Percentiles rank a stretch among this genome's conserved stretches.
Conservation (phyloP, 345 rosid genomes). For the Mangifera indica region DNA sequence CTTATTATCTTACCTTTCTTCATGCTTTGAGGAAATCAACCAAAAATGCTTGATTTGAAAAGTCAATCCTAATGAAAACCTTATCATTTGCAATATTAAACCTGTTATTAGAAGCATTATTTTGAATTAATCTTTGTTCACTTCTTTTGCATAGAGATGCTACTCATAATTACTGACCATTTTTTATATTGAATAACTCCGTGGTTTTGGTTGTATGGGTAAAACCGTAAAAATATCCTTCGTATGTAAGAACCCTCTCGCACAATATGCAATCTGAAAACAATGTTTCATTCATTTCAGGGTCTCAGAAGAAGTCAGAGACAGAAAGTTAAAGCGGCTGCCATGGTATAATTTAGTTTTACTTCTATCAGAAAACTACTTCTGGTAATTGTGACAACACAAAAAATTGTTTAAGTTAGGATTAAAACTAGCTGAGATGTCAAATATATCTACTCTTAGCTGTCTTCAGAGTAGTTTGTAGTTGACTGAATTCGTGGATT, state of each 20-base stretch:
- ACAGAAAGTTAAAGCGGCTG: constrained; percentile 10
- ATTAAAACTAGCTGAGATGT: too few species aligned
- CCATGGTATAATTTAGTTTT: not conserved
- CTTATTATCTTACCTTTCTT: not conserved
- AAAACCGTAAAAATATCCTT: too few species aligned
- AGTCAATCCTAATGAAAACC: not conserved
- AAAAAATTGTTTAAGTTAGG: not conserved
- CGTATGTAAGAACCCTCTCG: too few species aligned
- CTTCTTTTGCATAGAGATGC: not conserved
- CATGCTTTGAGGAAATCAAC: not conserved
- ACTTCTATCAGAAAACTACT: not conserved
- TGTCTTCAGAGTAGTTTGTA: too few species aligned
- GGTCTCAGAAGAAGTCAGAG: constrained; percentile 35
- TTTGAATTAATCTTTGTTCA: too few species aligned
- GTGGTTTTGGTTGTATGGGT: not conserved
- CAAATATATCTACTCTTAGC: not conserved
- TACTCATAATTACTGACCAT: too few species aligned
- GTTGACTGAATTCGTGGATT: too few species aligned
- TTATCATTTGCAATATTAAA: not conserved
- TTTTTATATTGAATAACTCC: not conserved
- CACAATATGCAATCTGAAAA: too few species aligned
- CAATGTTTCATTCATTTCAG: constrained; percentile 17
- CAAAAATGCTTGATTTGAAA: not conserved
- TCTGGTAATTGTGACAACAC: not conserved
- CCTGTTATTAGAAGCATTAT: not conserved